Evolutionary conservation across 192 early-diverging fungal genomes (phyloP), one percentile per base, ranked within the genome.

Genomic region (Funneliformis geosporum): DNA sequence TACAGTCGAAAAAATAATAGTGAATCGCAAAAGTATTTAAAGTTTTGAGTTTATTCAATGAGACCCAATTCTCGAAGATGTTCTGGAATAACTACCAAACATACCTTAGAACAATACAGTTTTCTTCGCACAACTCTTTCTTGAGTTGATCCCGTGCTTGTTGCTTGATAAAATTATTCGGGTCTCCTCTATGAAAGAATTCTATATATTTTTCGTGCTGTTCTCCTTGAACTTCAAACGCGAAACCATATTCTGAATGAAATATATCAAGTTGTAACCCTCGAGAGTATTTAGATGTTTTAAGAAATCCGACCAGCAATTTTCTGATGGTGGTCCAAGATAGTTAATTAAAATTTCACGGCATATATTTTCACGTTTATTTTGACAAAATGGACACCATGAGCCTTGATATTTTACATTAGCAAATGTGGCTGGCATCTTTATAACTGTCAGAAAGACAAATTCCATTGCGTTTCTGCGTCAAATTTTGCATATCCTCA

Each of bases 401-500:
- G 60, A 62, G 60, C 60, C 60, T 23, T 75, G n/a, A n/a, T n/a
- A n/a, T n/a, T n/a, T n/a, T n/a, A n/a, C n/a, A n/a, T 62, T 62
- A 62, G 60, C 60, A 62, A 62, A 62, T 62, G 60, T 62, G n/a
- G n/a, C 60, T 60, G 55, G 46, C 59, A 75, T 75, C 59, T 55
- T 55, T 75, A 75, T 75, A 75, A 60, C 33, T 60, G 38, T 75
- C 28, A 5, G 55, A 74, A 74, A 74, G 44, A 74, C 72, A 74
- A 8, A 60, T 75, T 5, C 55, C 55, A 73, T 73, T 73, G 6
- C 27, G 43, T 50, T 73, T 73, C 71, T 55, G 27, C 23, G 71
- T 8, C 47, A 73, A 55, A 55, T 73, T 12, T 73, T 73, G 43
- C 71, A 59, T 59, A 55, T 55, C 7, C 43, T 55, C n/a, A n/a